A percentile compares a stretch with the other conserved stretches of the same genome.
Conservation (phyloP, 2,329 filamentous ascomycete species). For the Ilyonectria robusta region DNA sequence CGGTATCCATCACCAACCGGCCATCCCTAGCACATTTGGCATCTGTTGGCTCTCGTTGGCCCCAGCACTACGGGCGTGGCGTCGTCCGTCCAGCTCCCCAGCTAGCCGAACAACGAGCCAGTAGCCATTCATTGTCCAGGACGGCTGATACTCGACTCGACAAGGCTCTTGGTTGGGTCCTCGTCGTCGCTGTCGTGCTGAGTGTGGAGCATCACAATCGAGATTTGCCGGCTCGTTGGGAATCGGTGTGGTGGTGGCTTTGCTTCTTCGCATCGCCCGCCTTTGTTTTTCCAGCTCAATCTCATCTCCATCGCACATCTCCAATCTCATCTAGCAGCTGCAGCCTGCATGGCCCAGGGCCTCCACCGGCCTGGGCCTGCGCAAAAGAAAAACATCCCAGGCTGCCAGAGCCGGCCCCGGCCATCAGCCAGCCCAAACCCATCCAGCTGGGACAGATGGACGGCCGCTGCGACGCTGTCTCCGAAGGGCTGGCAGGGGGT, state of each 20-base stretch:
- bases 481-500: constrained; percentile 5
- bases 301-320: constrained; percentile 6
- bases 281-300: constrained; percentile 21
- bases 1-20: constrained; percentile 26
- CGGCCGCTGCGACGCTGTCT: constrained; percentile 15
- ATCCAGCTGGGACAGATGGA: constrained; percentile 21
- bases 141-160: background rate
- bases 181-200: constrained; percentile 17
- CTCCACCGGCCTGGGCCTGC: constrained; percentile 8
- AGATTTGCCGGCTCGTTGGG: constrained; percentile 22
- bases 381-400: background rate
- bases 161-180: background rate
- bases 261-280: constrained; percentile 1
- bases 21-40: constrained; percentile 4
- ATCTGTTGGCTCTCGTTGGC: constrained; percentile 30
- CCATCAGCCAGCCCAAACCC: constrained; percentile 25
- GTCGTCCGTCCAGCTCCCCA: constrained; percentile 13
- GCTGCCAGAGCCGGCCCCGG: background rate
- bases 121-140: constrained; percentile 24
- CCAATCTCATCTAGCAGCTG: constrained; percentile 3
- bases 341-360: constrained; percentile 7
- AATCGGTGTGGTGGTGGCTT: constrained; percentile 4
- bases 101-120: constrained; percentile 1
- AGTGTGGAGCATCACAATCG: constrained; percentile 22
- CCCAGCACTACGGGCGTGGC: constrained; percentile 26